phyloP scores from a whole-genome alignment of 2,329 filamentous ascomycete species.

The Talaromyces pinophilus region DNA sequence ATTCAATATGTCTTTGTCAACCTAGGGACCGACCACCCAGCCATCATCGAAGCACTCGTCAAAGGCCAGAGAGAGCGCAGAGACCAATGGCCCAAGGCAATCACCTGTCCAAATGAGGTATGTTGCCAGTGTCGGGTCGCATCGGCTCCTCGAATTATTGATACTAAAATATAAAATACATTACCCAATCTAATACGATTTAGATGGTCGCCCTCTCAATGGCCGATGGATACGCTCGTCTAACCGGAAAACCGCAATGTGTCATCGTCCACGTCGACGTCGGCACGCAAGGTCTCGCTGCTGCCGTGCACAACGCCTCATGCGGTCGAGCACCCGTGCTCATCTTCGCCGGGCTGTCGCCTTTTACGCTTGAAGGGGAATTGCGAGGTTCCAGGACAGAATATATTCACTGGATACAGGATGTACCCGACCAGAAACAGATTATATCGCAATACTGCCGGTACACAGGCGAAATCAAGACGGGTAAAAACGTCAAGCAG shows the following conservation, averaged over 20 bases:
- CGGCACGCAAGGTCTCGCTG: constrained; percentile 75
- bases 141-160: not conserved
- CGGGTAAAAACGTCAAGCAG: constrained; percentile 83
- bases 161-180: not conserved
- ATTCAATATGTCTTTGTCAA: constrained; percentile 57
- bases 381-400: constrained; percentile 75
- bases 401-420: constrained; percentile 85
- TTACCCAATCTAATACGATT: no score
- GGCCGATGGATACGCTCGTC: constrained; percentile 76
- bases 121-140: constrained; percentile 13
- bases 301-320: constrained; percentile 77
- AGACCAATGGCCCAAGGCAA: constrained; percentile 68
- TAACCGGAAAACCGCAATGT: constrained; percentile 71
- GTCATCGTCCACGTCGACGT: constrained; percentile 82
- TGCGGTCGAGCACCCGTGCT: constrained; percentile 72
- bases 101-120: constrained; percentile 80
- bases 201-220: constrained; percentile 84
- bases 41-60: constrained; percentile 77
- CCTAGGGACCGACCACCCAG: constrained; percentile 63
- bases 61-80: constrained; percentile 69
- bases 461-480: constrained; percentile 79
- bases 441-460: constrained; percentile 84
- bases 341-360: constrained; percentile 76
- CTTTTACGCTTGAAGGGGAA: constrained; percentile 76
- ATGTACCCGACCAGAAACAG: constrained; percentile 77